These are phyloP conservation scores for Phylloporus sp. DNA, from an alignment of 768 basidiomycete genomes.

Conservation along the genomic window DNA sequence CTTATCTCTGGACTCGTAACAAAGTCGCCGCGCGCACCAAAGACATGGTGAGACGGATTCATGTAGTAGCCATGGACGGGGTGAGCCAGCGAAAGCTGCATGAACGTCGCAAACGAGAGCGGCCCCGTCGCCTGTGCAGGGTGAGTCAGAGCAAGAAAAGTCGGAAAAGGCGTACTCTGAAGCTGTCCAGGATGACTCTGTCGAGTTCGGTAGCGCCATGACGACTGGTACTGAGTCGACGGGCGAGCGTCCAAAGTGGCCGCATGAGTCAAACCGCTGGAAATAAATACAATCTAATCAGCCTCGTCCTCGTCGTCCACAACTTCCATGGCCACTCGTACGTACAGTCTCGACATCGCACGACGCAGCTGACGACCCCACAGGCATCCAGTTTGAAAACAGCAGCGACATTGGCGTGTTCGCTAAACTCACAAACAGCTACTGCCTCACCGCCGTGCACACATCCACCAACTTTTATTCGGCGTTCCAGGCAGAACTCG, in stretches of 20 bases:
- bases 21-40: conserved; percentile 89
- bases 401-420: conserved; percentile 96
- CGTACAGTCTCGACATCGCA: conserved; percentile 18
- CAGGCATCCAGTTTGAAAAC: conserved; percentile 92
- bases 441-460: conserved; percentile 91
- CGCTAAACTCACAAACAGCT: conserved; percentile 95
- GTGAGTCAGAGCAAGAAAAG: background rate
- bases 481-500: conserved; percentile 91
- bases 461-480: conserved; percentile 98
- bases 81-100: conserved; percentile 87
- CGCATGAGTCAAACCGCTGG: too few relatives aligned
- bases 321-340: conserved; percentile 61
- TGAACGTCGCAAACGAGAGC: conserved; percentile 82
- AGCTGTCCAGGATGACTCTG: conserved; percentile 62
- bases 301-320: background rate
- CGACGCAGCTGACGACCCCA: background rate
- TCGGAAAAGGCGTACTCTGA: conserved; percentile 52
- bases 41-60: conserved; percentile 65
- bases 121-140: conserved; percentile 76
- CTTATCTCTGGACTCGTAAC: conserved; percentile 96
- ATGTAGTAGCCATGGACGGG: conserved; percentile 93
- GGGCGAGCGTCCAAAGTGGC: background rate
- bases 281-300: too few relatives aligned
- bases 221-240: background rate
- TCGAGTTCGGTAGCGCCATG: conserved; percentile 46